These are phyloP conservation scores for Candolleomyces efflorescens DNA, from an alignment of 768 basidiomycete species.

Conservation along the genomic window DNA sequence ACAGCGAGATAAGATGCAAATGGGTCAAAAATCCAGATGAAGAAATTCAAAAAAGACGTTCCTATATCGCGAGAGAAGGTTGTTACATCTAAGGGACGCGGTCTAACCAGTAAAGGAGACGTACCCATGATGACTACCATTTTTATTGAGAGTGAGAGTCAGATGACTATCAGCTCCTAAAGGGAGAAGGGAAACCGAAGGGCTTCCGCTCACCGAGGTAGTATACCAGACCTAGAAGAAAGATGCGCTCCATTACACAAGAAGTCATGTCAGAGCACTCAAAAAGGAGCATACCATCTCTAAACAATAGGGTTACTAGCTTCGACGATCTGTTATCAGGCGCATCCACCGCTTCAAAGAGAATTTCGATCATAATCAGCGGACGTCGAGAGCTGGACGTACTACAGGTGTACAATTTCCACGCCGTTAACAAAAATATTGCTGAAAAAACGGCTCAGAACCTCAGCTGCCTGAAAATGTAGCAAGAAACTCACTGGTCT, in stretches of 20 bases:
- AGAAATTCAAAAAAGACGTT: conserved; percentile 20
- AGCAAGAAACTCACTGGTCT: conserved; percentile 14
- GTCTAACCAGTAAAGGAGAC: no score
- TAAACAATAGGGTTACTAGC: conserved; percentile 7
- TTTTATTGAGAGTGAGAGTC: no score
- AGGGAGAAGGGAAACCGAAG: no score
- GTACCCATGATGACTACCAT: conserved; percentile 23
- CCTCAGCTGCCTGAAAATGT: neutral
- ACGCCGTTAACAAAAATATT: conserved; percentile 18
- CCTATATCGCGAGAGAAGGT: conserved; percentile 9
- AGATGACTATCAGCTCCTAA: no score
- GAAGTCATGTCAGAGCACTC: no score
- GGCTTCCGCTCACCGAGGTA: conserved; percentile 19
- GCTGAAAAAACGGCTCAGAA: conserved; percentile 6
- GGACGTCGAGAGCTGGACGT: neutral
- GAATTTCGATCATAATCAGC: neutral
- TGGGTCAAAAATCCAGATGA: conserved; percentile 22
- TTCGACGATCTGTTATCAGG: neutral
- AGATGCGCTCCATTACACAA: neutral
- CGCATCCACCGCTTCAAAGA: neutral
- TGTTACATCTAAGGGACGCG: no score
- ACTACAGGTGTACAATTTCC: conserved; percentile 18
- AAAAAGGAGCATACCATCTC: conserved; percentile 11
- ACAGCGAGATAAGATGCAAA: conserved; percentile 21
- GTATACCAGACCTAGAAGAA: conserved; percentile 14